These are phyloP conservation scores for Suillus cothurnatus DNA, from an alignment of 768 basidiomycete species.

Conservation along the genomic window DNA sequence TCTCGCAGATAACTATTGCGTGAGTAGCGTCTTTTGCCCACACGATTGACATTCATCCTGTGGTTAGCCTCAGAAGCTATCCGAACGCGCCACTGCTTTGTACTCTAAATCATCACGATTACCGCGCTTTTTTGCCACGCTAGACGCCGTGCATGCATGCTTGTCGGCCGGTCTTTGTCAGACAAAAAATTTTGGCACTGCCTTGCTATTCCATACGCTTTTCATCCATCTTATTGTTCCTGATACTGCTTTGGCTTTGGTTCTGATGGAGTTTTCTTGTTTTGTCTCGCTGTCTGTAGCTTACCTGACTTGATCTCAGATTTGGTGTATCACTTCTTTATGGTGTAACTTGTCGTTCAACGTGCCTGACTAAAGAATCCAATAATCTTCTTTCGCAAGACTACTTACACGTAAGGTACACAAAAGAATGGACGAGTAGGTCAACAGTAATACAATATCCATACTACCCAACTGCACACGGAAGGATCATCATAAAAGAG, in stretches of 20 bases:
- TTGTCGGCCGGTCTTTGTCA: background rate
- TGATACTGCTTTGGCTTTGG: background rate
- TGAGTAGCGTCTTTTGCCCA: background rate
- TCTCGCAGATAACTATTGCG: background rate
- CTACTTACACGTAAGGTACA: background rate
- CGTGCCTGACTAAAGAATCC: background rate
- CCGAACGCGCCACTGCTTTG: background rate
- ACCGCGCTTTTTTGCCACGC: background rate
- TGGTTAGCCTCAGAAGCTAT: background rate
- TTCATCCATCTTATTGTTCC: background rate
- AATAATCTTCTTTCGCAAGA: background rate
- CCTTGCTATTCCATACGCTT: background rate
- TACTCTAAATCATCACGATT: background rate
- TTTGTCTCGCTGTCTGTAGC: background rate
- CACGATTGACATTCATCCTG: background rate
- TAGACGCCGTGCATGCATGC: background rate
- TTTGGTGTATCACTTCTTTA: background rate
- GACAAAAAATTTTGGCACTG: background rate
- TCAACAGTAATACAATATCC: background rate
- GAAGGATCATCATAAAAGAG: slow-evolving; percentile 1
- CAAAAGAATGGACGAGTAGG: background rate
- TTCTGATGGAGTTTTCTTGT: background rate
- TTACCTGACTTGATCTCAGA: background rate
- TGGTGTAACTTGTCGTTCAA: background rate
- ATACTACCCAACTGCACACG: background rate